A percentile compares a stretch with the other conserved stretches of the same genome.
These are phyloP conservation scores for Zopfochytrium polystomum DNA, from an alignment of 371 early-diverging fungal genomes.

Conservation along the genomic window DNA sequence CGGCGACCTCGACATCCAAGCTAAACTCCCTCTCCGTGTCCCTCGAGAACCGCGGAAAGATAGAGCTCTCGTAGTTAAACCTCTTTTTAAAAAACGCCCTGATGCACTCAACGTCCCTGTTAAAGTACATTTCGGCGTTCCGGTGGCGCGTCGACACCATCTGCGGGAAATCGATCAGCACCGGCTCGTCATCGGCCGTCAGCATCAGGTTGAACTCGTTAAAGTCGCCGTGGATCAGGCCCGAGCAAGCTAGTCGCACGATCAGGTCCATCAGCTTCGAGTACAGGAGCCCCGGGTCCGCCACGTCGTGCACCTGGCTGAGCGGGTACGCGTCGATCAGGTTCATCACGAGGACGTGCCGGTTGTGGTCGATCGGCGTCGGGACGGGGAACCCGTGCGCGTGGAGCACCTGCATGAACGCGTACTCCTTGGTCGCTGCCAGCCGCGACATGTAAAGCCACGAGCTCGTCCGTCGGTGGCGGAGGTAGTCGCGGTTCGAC, in stretches of 20 bases:
- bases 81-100: conserved; percentile 88
- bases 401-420: conserved; percentile 92
- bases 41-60: conserved; percentile 84
- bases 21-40: conserved; percentile 81
- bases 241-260: conserved; percentile 90
- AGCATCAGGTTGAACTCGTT: conserved; percentile 99
- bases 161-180: conserved; percentile 99
- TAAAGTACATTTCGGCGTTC: conserved; percentile 95
- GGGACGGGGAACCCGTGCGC: conserved; percentile 97
- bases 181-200: conserved; percentile 69
- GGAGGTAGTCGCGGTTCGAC: conserved; percentile 94
- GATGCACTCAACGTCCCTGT: conserved; percentile 98
- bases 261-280: conserved; percentile 91
- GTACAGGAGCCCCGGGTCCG: conserved; percentile 88
- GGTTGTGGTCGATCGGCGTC: conserved; percentile 83
- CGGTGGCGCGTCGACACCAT: conserved; percentile 95
- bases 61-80: conserved; percentile 81
- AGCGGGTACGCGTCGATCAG: conserved; percentile 86
- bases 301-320: conserved; percentile 82
- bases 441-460: conserved; percentile 98
- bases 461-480: conserved; percentile 84
- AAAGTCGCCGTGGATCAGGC: conserved; percentile 99
- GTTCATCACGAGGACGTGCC: conserved; percentile 98
- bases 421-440: conserved; percentile 95
- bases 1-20: conserved; percentile 92